Base-by-base conservation (phyloP, 164 flowering plant genomes). In the Aristolochia contorta region DNA sequence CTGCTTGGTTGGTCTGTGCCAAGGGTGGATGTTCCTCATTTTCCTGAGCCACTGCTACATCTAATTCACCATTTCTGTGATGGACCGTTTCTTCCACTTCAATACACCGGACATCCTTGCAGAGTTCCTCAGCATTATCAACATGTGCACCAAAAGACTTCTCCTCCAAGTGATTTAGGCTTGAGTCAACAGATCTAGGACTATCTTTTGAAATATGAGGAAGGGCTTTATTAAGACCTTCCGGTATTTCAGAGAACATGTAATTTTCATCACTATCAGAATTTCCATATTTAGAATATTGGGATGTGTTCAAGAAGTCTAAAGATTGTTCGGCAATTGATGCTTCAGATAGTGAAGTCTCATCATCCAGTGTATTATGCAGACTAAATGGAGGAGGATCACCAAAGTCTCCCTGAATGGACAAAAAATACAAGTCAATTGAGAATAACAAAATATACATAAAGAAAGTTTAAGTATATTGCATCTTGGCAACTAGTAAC, bases 41-140 rank as follows among this genome's bases (percentile, higher is more conserved):
- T 65, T 72, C 71, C 67, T 56, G 79, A 37, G 54, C 21, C 9
- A 57, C 65, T 27, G 60, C 45, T 7, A 37, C 41, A 56, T 32
- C 62, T 10, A 55, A 20, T 69, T 56, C 65, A 23, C 51, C 12
- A 51, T 69, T 60, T 55, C 43, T 72, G 16, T 53, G 68, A 20
- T 52, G 56, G 54, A 66, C 67, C 5, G 68, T 49, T 12, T 77
- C 78, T 63, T 82, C 81, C 47, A 58, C 56, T 67, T 84, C 89
- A 59, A 85, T 69, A 67, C 84, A 83, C 54, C 72, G 74, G 65
- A 84, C 93, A 49, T 92, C 91, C 75, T 81, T 86, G 79, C 88
- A 82, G 12, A 47, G 63, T 32, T 71, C 88, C 60, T 82, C 85
- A 37, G 65, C 72, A 65, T 63, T 72, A 46, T 22, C 47, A 15